Base-by-base conservation (phyloP, 257 asterid genomes). In the Solanum gracilifrons region DNA sequence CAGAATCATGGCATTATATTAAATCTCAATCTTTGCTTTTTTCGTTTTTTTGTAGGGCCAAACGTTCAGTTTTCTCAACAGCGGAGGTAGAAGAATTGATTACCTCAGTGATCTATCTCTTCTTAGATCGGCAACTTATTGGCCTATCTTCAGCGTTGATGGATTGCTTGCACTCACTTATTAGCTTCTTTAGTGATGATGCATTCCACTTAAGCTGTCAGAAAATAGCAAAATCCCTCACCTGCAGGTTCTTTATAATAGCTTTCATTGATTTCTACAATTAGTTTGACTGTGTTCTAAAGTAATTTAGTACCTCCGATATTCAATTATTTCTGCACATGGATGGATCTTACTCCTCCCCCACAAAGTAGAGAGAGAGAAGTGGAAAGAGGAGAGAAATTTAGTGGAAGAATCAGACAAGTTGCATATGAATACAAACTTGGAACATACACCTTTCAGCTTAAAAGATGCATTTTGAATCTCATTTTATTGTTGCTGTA, bases 11-110 rank as follows among this genome's bases (percentile, higher is more conserved):
- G 39, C 68, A 15, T 80, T 80, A 46, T 31, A 33, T 80, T 46
- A 27, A 18, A 10, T 80, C 41, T 46, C 37, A 29, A 80, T 48
- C 29, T 29, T 43, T 18, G 16, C 39, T 8, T 80, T 79, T 43
- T 48, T 84, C 0, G 0, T 27, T 84, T 62, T 60, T 37, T 36
- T 29, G 82, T 93, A 97, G 99, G 94, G 89, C 87, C 89, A 83
- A 41, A 23, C 87, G 75, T 90, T 55, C 71, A 84, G 85, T 92
- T 79, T 87, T 94, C 85, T 90, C 98, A 51, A 85, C 93, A 43
- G 85, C 86, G 88, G 98, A 97, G 88, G 97, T 92, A 87, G 98
- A 93, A 92, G 98, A 97, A 31, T 88, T 97, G 92, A 89, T 92
- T 62, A 89, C 85, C 87, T 88, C 93, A 86, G 90, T 96, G 46